These are phyloP conservation scores for Cicer chorassanicum DNA, from an alignment of 306 rosid species.

Conservation along the genomic window DNA sequence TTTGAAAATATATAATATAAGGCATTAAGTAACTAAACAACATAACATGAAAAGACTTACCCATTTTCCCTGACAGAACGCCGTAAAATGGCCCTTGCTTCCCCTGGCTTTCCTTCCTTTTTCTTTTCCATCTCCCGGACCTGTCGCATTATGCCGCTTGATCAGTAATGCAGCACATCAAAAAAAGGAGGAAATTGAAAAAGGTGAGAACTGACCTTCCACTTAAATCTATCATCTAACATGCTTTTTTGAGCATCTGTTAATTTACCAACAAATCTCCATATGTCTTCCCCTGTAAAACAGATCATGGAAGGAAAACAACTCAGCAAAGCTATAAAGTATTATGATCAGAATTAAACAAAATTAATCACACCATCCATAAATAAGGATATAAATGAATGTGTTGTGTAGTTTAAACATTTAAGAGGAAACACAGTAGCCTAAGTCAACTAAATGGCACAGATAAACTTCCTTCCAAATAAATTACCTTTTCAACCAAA, in stretches of 20 bases:
- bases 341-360: conserved; percentile 11
- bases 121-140: conserved; percentile 95
- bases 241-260: conserved; percentile 98
- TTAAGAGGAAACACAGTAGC: neutral
- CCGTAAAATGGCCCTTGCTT: conserved; percentile 89
- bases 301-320: conserved; percentile 11
- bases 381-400: neutral
- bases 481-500: neutral
- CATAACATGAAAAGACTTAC: conserved; percentile 43
- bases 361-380: conserved; percentile 27
- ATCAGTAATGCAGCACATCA: conserved; percentile 32
- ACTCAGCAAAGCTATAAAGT: conserved; percentile 24
- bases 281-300: conserved; percentile 87
- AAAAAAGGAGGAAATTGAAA: conserved; percentile 10
- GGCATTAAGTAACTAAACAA: neutral
- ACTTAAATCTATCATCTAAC: conserved; percentile 95
- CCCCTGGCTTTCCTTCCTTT: conserved; percentile 98
- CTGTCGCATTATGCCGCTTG: conserved; percentile 50
- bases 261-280: conserved; percentile 95
- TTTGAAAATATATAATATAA: neutral
- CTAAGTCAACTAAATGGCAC: conserved; percentile 20
- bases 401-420: neutral
- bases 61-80: conserved; percentile 92
- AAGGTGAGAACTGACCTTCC: conserved; percentile 70
- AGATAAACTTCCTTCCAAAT: neutral